Evolutionary conservation across 306 rosid genomes (phyloP), one percentile per base, ranked within the genome.

Genomic region (Ceratonia siliqua): DNA sequence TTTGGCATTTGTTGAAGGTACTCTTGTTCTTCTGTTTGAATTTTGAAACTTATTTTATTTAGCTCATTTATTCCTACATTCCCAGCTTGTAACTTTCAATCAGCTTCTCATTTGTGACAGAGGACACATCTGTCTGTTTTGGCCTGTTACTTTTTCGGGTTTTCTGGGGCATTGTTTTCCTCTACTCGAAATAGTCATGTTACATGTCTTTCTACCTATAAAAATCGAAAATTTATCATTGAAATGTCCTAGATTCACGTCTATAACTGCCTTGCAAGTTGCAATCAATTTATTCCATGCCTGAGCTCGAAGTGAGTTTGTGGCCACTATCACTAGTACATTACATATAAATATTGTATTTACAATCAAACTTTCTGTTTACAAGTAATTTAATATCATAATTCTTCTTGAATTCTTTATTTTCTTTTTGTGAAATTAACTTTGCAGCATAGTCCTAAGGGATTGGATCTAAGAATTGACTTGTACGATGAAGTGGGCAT

Each of bases 401-500:
- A 17, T 17, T 17, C 15, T 61, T 10, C 4, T 9, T 28, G 14
- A 8, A 17, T 68, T 5, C 9, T 10, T 20, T n/a, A 21, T 49
- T 5, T 9, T 1, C 56, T 30, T 72, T 33, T n/a, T 38, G 72
- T 68, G 65, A 63, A 68, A 63, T 38, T 42, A 74, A 74, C 8
- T 39, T 67, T 84, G 72, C 91, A 89, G 93, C 90, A 78, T 36
- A 83, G 91, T 73, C 78, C 92, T 33, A 83, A 83, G 84, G 94
- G 83, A n/a, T 76, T 89, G 68, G 58, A 84, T 46, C 17, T 91
- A 24, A 77, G 70, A 65, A 53, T 94, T 73, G 94, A 94, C 58
- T 38, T 94, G 64, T 94, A 79, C 45, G 97, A 91, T 81, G 96
- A 89, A 85, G 83, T 83, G 74, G 98, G 98, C 50, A 76, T 91